Percentiles rank a stretch among this genome's conserved stretches.
phyloP scores from a whole-genome alignment of 2,329 filamentous ascomycete genomes.

The Nemania diffusa region DNA sequence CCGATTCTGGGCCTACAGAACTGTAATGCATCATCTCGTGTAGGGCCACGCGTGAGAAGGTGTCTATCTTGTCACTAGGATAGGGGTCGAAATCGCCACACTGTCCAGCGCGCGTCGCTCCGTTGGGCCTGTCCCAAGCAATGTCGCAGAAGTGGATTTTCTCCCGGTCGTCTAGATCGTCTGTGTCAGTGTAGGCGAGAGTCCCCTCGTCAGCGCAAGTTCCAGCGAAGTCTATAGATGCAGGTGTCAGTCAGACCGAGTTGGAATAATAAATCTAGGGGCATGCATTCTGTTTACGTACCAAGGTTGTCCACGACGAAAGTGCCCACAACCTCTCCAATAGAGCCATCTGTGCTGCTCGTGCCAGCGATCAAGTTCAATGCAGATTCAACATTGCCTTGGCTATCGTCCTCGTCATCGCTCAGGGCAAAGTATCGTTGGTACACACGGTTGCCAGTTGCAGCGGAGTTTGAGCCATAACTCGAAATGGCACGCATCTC shows the following conservation, averaged over 20 bases:
- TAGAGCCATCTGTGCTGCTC: background rate
- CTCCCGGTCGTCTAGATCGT: constrained; percentile 1
- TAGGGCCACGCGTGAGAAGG: constrained; percentile 14
- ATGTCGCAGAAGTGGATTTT: constrained; percentile 22
- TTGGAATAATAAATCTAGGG: background rate
- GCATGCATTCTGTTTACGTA: background rate
- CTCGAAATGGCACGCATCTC: constrained; percentile 1
- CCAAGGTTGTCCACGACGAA: constrained; percentile 18
- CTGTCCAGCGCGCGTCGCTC: background rate
- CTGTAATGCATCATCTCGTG: constrained; percentile 20
- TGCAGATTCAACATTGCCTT: constrained; percentile 13
- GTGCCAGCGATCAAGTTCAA: constrained; percentile 6
- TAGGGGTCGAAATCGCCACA: constrained; percentile 8
- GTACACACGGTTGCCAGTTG: background rate
- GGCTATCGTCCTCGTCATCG: constrained; percentile 1
- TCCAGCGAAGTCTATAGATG: background rate
- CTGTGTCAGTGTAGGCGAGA: constrained; percentile 9
- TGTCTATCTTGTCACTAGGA: constrained; percentile 11
- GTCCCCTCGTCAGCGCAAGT: background rate
- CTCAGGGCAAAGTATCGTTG: constrained; percentile 10
- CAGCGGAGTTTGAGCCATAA: background rate
- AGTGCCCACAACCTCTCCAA: background rate
- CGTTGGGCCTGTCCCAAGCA: constrained; percentile 8
- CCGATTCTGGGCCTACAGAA: constrained; percentile 1
- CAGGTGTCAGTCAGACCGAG: background rate